Evolutionary conservation across 805 yeast species (phyloP).

Genomic region (Huiozyma sinensis): DNA sequence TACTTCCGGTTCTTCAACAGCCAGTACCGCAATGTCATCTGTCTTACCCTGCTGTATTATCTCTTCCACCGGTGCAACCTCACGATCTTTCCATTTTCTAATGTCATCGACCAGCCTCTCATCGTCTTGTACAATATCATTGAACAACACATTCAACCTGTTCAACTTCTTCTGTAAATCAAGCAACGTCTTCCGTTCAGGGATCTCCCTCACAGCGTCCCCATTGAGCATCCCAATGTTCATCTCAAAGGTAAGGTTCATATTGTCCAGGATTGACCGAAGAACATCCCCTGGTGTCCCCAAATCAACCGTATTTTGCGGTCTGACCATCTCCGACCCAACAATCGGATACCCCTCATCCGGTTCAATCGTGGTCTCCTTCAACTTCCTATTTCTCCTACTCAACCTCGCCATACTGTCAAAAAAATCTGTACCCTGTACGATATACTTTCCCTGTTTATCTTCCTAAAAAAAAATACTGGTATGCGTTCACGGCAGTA

Average conservation of each 20-base stretch:
- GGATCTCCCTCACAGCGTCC: constrained; percentile 37
- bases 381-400: constrained; percentile 16
- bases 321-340: constrained; percentile 30
- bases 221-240: constrained; percentile 55
- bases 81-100: constrained; percentile 5
- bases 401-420: constrained; percentile 12
- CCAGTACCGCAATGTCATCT: neutral
- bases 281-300: too few species aligned
- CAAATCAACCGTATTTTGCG: too few species aligned
- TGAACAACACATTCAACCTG: constrained; percentile 15
- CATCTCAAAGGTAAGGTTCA: constrained; percentile 46
- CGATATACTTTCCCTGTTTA: too few species aligned
- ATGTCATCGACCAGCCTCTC: constrained; percentile 11
- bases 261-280: constrained; percentile 40
- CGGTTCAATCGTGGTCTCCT: constrained; percentile 2
- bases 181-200: constrained; percentile 30
- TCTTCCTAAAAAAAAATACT: too few species aligned
- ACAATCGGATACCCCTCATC: constrained; percentile 7
- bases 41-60: constrained; percentile 10
- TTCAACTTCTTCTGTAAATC: constrained; percentile 34
- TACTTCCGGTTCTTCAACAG: too few species aligned
- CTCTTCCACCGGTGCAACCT: neutral
- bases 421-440: neutral
- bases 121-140: constrained; percentile 17
- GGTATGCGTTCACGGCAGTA: too few species aligned